Percentiles rank a stretch among this genome's conserved stretches.
phyloP scores from a whole-genome alignment of 306 rosid species.

The Elaeagnus macrophylla region DNA sequence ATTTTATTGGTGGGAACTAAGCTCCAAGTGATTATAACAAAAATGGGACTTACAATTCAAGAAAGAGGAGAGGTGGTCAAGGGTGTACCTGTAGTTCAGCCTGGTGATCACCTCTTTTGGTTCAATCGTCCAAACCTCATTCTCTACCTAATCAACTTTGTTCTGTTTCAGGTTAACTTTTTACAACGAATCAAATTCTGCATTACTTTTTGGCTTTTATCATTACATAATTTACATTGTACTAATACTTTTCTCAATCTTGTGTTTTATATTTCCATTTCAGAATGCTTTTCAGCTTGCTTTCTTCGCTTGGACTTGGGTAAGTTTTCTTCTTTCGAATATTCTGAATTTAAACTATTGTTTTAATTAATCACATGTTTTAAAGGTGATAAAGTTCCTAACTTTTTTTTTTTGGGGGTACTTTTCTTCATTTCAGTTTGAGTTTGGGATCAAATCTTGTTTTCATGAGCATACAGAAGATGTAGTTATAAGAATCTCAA shows the following conservation, averaged over 20 bases:
- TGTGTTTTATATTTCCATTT: not conserved
- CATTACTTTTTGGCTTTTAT: not conserved
- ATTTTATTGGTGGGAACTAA: conserved; percentile 26
- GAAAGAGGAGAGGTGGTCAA: conserved; percentile 28
- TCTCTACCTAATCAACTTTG: conserved; percentile 22
- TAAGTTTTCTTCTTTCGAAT: conserved; percentile 9
- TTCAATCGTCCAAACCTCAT: conserved; percentile 21
- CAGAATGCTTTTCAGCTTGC: conserved; percentile 92
- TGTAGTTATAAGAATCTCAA: conserved; percentile 41
- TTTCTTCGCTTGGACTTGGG: conserved; percentile 70
- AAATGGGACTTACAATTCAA: conserved; percentile 24
- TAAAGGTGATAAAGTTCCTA: not conserved
- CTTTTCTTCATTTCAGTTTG: conserved; percentile 28
- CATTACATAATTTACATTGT: not conserved
- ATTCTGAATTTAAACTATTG: not conserved
- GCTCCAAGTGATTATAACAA: conserved; percentile 27
- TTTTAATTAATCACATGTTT: not conserved
- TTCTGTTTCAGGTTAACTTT: conserved; percentile 23
- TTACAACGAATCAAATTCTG: not conserved
- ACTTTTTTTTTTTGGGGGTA: not conserved
- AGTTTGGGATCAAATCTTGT: conserved; percentile 56
- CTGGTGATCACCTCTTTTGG: conserved; percentile 29
- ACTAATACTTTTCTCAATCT: not conserved
- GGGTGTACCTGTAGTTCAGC: conserved; percentile 24
- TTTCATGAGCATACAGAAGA: conserved; percentile 48